These are phyloP conservation scores for Colletotrichum tabaci DNA, from an alignment of 2,329 filamentous ascomycete genomes.

Conservation along the genomic window DNA sequence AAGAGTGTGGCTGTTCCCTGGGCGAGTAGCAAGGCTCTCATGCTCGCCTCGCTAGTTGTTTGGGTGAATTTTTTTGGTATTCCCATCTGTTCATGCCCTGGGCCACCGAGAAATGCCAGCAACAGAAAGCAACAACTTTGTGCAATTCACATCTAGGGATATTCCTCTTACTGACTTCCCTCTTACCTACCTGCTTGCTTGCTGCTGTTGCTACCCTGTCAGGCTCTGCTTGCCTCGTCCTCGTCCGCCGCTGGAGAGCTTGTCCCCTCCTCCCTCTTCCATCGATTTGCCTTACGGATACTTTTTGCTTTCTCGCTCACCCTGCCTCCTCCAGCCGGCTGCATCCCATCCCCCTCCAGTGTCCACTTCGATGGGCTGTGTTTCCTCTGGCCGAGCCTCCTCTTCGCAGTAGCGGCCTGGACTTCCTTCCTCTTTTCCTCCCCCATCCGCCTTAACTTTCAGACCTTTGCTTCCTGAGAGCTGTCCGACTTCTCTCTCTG, in stretches of 20 bases:
- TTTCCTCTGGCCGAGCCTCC: conserved; percentile 38
- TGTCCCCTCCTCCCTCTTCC: neutral
- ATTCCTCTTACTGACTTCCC: conserved; percentile 1
- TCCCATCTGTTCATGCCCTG: conserved; percentile 23
- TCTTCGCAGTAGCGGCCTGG: conserved; percentile 10
- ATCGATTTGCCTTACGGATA: conserved; percentile 3
- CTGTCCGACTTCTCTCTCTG: neutral
- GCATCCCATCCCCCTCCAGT: conserved; percentile 27
- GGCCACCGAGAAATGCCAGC: conserved; percentile 23
- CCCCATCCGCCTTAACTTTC: conserved; percentile 15
- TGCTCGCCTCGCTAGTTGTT: conserved; percentile 32
- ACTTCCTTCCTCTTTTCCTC: conserved; percentile 27
- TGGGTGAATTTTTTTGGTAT: conserved; percentile 27
- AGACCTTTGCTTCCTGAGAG: conserved; percentile 9
- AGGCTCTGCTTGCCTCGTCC: conserved; percentile 16
- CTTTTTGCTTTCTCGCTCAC: conserved; percentile 23
- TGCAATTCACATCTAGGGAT: conserved; percentile 29
- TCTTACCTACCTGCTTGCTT: neutral
- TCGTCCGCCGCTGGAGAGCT: conserved; percentile 5
- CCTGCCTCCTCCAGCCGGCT: conserved; percentile 21
- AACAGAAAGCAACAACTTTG: conserved; percentile 30
- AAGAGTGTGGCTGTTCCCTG: conserved; percentile 22
- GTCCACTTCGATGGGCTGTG: conserved; percentile 35
- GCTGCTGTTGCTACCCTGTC: neutral
- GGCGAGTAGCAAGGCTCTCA: conserved; percentile 22